phyloP scores from a whole-genome alignment of 768 basidiomycete genomes.

The Hypsizygus marmoreus region DNA sequence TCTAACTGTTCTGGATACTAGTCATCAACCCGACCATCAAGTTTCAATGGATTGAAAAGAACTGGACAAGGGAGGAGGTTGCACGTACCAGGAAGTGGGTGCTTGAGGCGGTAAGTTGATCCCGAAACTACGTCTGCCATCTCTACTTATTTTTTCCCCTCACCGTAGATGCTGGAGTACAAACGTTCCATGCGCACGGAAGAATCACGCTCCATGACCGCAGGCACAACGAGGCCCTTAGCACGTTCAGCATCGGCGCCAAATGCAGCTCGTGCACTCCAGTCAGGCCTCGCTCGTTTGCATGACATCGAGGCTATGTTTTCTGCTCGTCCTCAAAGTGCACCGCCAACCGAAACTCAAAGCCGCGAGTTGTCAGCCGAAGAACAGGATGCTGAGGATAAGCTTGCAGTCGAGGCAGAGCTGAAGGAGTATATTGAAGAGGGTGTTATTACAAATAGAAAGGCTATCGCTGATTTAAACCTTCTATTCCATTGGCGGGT shows the following conservation, averaged over 20 bases:
- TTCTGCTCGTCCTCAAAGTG: too few relatives aligned
- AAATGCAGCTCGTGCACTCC: too few relatives aligned
- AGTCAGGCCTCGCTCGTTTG: too few relatives aligned
- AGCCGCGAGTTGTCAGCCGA: too few relatives aligned
- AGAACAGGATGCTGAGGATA: neutral
- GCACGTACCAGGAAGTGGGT: constrained; percentile 4
- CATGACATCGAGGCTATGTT: too few relatives aligned
- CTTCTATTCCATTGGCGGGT: constrained; percentile 2
- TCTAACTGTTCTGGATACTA: too few relatives aligned
- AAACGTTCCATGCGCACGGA: too few relatives aligned
- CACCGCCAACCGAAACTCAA: too few relatives aligned
- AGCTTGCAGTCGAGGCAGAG: too few relatives aligned
- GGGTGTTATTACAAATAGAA: neutral
- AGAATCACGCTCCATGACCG: too few relatives aligned
- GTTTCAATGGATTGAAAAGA: constrained; percentile 7
- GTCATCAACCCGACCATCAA: constrained; percentile 20
- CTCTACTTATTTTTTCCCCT: neutral
- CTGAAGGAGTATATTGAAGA: constrained; percentile 1
- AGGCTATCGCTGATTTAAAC: neutral
- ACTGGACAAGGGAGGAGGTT: constrained; percentile 1
- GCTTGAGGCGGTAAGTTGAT: constrained; percentile 2
- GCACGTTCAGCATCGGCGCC: too few relatives aligned
- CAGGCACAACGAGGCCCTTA: too few relatives aligned
- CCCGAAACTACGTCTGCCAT: neutral
- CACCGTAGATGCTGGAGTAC: constrained; percentile 5